These are phyloP conservation scores for Trametes polyzona DNA, from an alignment of 1,284 basidiomycete species.

Conservation along the genomic window DNA sequence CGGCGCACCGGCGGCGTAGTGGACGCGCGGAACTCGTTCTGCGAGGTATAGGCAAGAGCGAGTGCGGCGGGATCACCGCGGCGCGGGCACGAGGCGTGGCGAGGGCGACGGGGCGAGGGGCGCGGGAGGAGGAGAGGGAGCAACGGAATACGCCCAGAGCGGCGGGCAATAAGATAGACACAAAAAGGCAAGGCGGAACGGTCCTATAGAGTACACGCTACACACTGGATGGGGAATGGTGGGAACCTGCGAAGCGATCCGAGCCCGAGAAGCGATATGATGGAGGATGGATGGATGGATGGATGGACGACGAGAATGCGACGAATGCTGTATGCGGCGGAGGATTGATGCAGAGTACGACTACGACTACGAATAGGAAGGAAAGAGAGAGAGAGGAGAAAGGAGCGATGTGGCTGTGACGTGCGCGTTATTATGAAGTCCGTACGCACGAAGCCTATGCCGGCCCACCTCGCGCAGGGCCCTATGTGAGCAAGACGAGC, in stretches of 20 bases:
- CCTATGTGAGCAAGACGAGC: slow-evolving; percentile 23
- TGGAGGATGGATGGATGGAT: too few species aligned
- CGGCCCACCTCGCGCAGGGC: not conserved
- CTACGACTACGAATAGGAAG: not conserved
- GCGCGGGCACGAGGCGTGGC: too few species aligned
- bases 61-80: not conserved
- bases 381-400: not conserved
- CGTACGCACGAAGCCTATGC: not conserved
- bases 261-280: not conserved
- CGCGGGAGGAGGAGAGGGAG: not conserved
- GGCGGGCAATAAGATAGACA: slow-evolving; percentile 16
- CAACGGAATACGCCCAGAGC: slow-evolving; percentile 9
- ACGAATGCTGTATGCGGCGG: not conserved
- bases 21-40: not conserved
- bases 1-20: too few species aligned
- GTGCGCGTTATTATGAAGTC: not conserved
- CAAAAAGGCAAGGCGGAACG: not conserved
- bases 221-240: not conserved
- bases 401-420: not conserved
- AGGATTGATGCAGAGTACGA: not conserved
- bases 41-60: not conserved
- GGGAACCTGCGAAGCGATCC: slow-evolving; percentile 5
- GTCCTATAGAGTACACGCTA: slow-evolving; percentile 11
- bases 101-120: not conserved
- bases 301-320: not conserved